phyloP scores from a whole-genome alignment of 2,329 filamentous ascomycete species.

The Curvularia sp. region DNA sequence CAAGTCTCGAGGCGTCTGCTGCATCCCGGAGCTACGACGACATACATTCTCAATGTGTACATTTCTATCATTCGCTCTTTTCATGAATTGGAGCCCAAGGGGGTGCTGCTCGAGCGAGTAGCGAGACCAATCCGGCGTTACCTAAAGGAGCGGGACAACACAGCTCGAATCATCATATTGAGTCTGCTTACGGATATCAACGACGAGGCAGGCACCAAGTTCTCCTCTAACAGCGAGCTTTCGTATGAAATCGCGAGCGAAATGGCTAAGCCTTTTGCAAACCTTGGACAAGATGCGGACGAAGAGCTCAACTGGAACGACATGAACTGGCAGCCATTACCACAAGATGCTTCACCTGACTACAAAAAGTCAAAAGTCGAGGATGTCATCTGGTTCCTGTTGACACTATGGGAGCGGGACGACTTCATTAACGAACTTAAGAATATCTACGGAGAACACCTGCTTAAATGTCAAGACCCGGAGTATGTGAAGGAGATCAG shows the following conservation, averaged over 20 bases:
- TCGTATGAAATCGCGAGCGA: constrained; percentile 71
- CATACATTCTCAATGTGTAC: constrained; percentile 78
- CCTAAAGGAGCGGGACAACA: constrained; percentile 77
- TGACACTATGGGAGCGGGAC: constrained; percentile 85
- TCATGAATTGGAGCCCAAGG: constrained; percentile 76
- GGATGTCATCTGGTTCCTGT: constrained; percentile 89
- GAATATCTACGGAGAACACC: constrained; percentile 81
- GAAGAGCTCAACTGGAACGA: constrained; percentile 88
- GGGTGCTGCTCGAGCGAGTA: constrained; percentile 77
- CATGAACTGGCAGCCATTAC: constrained; percentile 91
- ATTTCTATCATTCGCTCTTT: constrained; percentile 81
- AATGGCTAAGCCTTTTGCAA: constrained; percentile 66
- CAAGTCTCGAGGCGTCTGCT: constrained; percentile 72
- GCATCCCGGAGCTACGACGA: constrained; percentile 77
- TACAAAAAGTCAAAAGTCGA: constrained; percentile 88
- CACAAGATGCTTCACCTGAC: constrained; percentile 87
- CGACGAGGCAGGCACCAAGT: constrained; percentile 52
- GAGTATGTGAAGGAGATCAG: constrained; percentile 80
- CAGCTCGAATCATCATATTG: constrained; percentile 77
- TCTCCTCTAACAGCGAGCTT: constrained; percentile 69
- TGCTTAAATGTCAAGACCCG: constrained; percentile 67
- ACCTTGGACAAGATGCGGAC: constrained; percentile 59
- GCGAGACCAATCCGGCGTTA: constrained; percentile 77
- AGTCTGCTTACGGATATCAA: constrained; percentile 71
- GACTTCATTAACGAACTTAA: constrained; percentile 97